Base-by-base conservation (phyloP, 495 filamentous ascomycete genomes). In the Terfezia boudieri region DNA sequence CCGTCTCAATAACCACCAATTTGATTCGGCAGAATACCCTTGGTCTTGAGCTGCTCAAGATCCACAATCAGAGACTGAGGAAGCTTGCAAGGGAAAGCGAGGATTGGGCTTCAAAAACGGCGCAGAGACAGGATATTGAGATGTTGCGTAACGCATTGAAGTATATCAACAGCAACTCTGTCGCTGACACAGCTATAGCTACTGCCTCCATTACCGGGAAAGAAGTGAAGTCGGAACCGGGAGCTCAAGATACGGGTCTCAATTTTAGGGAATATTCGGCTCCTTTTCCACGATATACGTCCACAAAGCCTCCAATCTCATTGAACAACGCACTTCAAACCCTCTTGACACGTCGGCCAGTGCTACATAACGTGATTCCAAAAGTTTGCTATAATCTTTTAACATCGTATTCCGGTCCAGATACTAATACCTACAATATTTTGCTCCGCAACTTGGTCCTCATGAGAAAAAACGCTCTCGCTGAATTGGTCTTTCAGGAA, bases 381-480 rank as follows among this genome's bases (percentile, higher is more conserved):
- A 79, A 76, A 59, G 73, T 87, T 26, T 83, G 77, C 65, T 79
- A 79, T 60, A 80, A 82, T 64, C 65, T 88, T 3, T 70, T 84
- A 11, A 66, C 74, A 4, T 76, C 71, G 5, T 57, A 66, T 5
- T 64, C 73, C 4, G 73, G 79, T 6, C 81, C 82, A 2, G 72
- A 71, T 52, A 70, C 80, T 14, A 61, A 73, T 36, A 86, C 78
- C 10, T 86, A 79, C 68, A 84, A 84, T 59, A 68, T 71, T 36
- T 69, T 88, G 23, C 73, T 88, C 16, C 59, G 69, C 12, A 69
- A 71, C 32, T 76, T 88, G 49, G 72, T 72, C 38, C 66, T 68
- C 35, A 64, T 78, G 12, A 64, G 70, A 50, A 68, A 71, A 37
- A 64, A 71, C 57, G 62, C 69, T 22, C 66, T 84, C 9, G 71